Base-by-base conservation (phyloP, 2,329 filamentous ascomycete species). In the Colletotrichum chlorophyti region DNA sequence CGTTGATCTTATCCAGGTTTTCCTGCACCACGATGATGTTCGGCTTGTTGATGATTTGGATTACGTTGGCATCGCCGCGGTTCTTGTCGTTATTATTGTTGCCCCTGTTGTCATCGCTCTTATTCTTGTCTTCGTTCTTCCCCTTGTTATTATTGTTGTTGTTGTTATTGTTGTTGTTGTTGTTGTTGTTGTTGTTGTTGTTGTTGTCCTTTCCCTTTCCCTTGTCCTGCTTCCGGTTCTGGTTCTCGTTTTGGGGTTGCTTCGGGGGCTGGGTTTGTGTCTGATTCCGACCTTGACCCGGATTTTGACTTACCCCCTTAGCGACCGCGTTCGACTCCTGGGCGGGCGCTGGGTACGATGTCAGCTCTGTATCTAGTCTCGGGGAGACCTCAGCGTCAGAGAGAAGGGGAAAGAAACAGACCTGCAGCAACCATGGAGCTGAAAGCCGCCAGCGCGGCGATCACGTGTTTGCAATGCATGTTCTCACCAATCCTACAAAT, bases 11-110 rank as follows among this genome's bases (percentile, higher is more conserved):
- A 21, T 64, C 72, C 29, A 74, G 65, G 65, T 75, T 76, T 58
- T 76, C 67, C 47, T 74, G 61, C 12, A 76, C 65, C 11, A 76
- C 57, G 21, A 68, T 68, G 52, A 75, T 68, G 31, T 72, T 60
- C 5, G 53, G 52, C 40, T 31, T 52, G 29, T 40, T 47, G 31
- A 52, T 69, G 52, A 65, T 65, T 43, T 70, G 68, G 45, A 68
- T 42, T 57, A 70, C 65, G 38, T 69, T 68, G 23, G 71, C 42
- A 14, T 54, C 37, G 10, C 24, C 50, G 17, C 48, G 42, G 41
- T 14, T 14, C 5, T 48, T 59, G 9, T 41, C 37, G 10, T 42
- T 53, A 5, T 49, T 43, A 1, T 48, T 42, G 4, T 48, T 31
- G 9, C 45, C 35, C 4, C 37, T 42, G 4, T 43, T 42, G 8